Base-by-base conservation (phyloP, 139 green algal genomes). In the Chlamydomonas schloesseri region DNA sequence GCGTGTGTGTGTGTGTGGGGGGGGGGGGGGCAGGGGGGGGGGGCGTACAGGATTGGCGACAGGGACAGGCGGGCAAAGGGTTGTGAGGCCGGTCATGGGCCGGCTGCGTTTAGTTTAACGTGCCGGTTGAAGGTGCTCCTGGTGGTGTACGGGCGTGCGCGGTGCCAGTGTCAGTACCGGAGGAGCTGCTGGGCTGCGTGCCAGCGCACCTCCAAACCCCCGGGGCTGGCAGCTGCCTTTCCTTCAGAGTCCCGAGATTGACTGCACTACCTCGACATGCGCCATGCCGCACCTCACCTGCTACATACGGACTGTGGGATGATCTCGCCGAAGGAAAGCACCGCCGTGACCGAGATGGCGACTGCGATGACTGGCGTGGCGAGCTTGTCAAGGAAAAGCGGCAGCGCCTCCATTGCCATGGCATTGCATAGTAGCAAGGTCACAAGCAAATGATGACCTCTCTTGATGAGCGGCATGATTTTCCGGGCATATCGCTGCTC, bases 311-410 rank as follows among this genome's bases (percentile, higher is more conserved):
- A 93, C 82, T 98, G 95, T 3, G 96, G 96, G 13, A 96, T 89
- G 78, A 98, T 96, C 91, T 98, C 96, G 3, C 97, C 97, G 87
- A 99, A 98, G 0, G 98, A 82, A 1, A 98, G 91, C 65, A 93
- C 89, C 2, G 86, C 86, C 14, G 89, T 91, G 11, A 90, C 89
- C 11, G 89, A 93, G 20, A 93, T 33, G 20, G 97, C 29, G 29
- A 98, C 91, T 34, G 96, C 95, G 1, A 90, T 91, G 21, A 95
- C 37, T 0, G 94, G 93, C 72, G 95, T 89, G 21, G 92, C 91
- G 58, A 97, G 81, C 6, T 93, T 47, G 73, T 88, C 83, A 0
- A 88, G 83, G 42, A 83, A 75, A 0, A 88, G 72, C 17, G 83
- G 83, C 23, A 88, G 31, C 2, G 83, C 73, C 65, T 65, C 73